These are phyloP conservation scores for Coleophoma eucalyptorum DNA, from an alignment of 2,329 filamentous ascomycete genomes.

Conservation along the genomic window DNA sequence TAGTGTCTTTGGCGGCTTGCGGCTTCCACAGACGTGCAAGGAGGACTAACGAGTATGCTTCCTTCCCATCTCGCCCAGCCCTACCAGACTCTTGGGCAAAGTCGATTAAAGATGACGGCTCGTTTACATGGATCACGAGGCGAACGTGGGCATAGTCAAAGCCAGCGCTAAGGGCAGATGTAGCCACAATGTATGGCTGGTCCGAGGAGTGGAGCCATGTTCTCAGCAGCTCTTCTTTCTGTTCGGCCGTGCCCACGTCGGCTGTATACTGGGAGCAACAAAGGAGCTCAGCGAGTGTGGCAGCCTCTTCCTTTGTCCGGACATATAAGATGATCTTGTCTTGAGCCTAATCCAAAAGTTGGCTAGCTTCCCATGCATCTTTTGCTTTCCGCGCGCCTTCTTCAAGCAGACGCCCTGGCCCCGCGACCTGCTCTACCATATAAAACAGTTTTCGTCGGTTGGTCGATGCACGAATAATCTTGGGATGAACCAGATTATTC, in stretches of 20 bases:
- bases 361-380: slow-evolving; percentile 1
- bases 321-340: slow-evolving; percentile 15
- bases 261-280: slow-evolving; percentile 3
- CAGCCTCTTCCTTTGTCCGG: slow-evolving; percentile 4
- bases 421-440: slow-evolving; percentile 3
- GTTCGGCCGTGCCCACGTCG: slow-evolving; percentile 1
- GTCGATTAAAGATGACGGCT: background rate
- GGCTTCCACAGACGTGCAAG: background rate
- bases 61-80: background rate
- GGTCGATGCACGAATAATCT: slow-evolving; percentile 9
- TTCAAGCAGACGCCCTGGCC: slow-evolving; percentile 2
- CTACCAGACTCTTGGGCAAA: slow-evolving; percentile 10
- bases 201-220: slow-evolving; percentile 8
- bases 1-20: background rate
- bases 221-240: no score
- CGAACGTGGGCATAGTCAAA: slow-evolving; percentile 6
- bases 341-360: slow-evolving; percentile 4
- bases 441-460: slow-evolving; percentile 13
- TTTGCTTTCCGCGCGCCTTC: slow-evolving; percentile 4
- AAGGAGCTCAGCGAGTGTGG: slow-evolving; percentile 4
- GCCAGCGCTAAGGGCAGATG: slow-evolving; percentile 2
- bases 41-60: slow-evolving; percentile 8
- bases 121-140: slow-evolving; percentile 5
- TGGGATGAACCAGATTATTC: slow-evolving; percentile 10
- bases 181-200: slow-evolving; percentile 6